Evolutionary conservation across 1,139 yeast species (phyloP), one percentile per base, ranked within the genome.

Genomic region (Yamadazyma taylorii): DNA sequence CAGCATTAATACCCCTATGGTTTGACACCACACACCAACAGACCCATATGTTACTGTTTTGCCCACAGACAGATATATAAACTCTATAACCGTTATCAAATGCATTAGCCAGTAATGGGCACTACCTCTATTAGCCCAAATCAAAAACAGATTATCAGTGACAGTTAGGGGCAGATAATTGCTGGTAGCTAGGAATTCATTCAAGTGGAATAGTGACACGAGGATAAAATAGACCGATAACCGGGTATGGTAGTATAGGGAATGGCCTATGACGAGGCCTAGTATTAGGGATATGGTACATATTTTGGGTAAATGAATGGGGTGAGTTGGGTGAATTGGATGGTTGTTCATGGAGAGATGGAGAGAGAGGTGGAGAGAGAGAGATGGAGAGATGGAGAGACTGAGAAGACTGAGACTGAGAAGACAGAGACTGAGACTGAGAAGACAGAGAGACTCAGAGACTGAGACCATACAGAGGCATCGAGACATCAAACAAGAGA

Each of bases 41-140:
- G 22, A 9, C 10, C 29, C 15, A 26, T 24, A 26, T 33, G 10
- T 5, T n/a, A 19, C 8, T 19, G 8, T 8, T 19, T 19, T 19
- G 8, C 24, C 41, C 37, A 14, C 38, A 34, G 17, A 50, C 15
- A 31, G 11, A n/a, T 21, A 16, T 5, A 52, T 29, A 40, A 45
- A 55, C 41, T 69, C 75, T 46, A 50, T 40, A 1, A 65, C 27
- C 5, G 61, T 50, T 8, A 55, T 19, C 6, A 47, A 3, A 41
- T 67, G 73, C 41, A 66, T 53, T 17, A 47, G 28, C 56, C 66
- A 53, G 38, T 66, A 63, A 38, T 61, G 60, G n/a, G 37, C 37
- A 40, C 60, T 63, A 4, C 75, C 75, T 19, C 40, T 47, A 36
- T 63, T 66, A 3, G 70, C 69, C 46, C 61, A 66, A 4, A 69